Evolutionary conservation across 805 yeast species (phyloP).

Genomic region (Kuraishia borneana): DNA sequence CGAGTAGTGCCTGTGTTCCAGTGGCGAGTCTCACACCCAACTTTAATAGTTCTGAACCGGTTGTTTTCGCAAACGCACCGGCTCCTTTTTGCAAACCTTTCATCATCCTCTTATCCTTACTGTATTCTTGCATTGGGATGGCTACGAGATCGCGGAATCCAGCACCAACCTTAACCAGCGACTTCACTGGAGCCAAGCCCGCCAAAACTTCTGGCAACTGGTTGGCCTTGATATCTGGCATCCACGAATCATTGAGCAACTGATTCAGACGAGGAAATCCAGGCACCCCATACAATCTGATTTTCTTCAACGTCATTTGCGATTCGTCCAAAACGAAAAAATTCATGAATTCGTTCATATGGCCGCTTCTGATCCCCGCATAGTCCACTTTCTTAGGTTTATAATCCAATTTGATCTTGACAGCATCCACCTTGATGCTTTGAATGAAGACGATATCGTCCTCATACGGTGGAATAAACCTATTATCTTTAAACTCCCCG

Average conservation of each 20-base stretch:
- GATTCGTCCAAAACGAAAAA: constrained; percentile 86
- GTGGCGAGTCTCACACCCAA: constrained; percentile 79
- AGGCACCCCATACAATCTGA: constrained; percentile 60
- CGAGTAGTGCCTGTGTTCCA: constrained; percentile 77
- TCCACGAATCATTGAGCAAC: constrained; percentile 62
- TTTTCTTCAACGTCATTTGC: constrained; percentile 48
- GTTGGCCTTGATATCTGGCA: constrained; percentile 74
- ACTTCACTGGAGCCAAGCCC: constrained; percentile 74
- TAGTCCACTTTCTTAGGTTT: constrained; percentile 86
- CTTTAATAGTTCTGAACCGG: constrained; percentile 71
- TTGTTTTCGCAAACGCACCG: constrained; percentile 56
- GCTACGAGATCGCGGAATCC: constrained; percentile 67
- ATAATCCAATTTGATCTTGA: constrained; percentile 69
- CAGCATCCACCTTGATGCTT: constrained; percentile 47
- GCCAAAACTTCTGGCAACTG: constrained; percentile 75
- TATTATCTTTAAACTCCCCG: constrained; percentile 63
- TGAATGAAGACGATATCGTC: constrained; percentile 58
- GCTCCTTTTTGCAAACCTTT: constrained; percentile 72
- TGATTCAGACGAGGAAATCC: constrained; percentile 57
- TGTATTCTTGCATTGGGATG: constrained; percentile 65
- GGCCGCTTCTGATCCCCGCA: constrained; percentile 78
- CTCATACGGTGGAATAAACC: constrained; percentile 50
- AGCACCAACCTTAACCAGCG: constrained; percentile 66
- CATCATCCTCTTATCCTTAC: constrained; percentile 57
- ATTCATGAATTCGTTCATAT: constrained; percentile 77